Evolutionary conservation across 1,284 basidiomycete genomes (phyloP).

Genomic region (Cutaneotrichosporon daszewskae): DNA sequence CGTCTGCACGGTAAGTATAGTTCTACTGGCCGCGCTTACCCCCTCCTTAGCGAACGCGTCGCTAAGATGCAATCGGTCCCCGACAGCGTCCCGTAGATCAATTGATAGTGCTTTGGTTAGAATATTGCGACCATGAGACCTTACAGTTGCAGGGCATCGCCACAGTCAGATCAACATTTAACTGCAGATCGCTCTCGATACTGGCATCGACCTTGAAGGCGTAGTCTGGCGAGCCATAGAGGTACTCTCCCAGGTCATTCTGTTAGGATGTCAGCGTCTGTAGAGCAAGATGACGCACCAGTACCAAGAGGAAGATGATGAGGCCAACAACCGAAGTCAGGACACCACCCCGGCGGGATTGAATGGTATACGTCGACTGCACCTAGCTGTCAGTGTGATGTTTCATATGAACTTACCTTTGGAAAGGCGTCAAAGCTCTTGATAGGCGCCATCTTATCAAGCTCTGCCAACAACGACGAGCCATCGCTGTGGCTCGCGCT

Average conservation of each 20-base stretch:
- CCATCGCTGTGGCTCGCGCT: neutral
- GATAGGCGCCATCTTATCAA: conserved; percentile 47
- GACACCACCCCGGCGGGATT: conserved; percentile 79
- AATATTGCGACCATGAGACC: conserved; percentile 40
- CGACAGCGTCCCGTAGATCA: conserved; percentile 85
- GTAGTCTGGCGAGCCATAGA: conserved; percentile 86
- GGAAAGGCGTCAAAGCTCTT: conserved; percentile 63
- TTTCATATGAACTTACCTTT: conserved; percentile 51
- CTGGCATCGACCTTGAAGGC: conserved; percentile 75
- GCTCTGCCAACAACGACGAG: conserved; percentile 39
- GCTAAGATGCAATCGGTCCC: conserved; percentile 80
- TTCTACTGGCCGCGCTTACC: conserved; percentile 49
- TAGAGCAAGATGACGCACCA: conserved; percentile 26
- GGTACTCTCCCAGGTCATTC: conserved; percentile 81
- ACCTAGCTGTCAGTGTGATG: conserved; percentile 44
- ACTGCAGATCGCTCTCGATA: conserved; percentile 59
- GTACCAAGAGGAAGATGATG: conserved; percentile 53
- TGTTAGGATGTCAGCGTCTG: conserved; percentile 38
- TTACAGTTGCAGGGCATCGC: conserved; percentile 87
- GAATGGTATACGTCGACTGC: conserved; percentile 77
- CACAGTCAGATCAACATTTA: conserved; percentile 86
- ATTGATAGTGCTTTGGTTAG: conserved; percentile 63
- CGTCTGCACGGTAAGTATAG: conserved; percentile 52
- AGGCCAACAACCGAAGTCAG: conserved; percentile 73
- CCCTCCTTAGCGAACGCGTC: conserved; percentile 81